A percentile compares a stretch with the other conserved stretches of the same genome.
phyloP scores from a whole-genome alignment of 208 protist species.

The Leishmania braziliensis region DNA sequence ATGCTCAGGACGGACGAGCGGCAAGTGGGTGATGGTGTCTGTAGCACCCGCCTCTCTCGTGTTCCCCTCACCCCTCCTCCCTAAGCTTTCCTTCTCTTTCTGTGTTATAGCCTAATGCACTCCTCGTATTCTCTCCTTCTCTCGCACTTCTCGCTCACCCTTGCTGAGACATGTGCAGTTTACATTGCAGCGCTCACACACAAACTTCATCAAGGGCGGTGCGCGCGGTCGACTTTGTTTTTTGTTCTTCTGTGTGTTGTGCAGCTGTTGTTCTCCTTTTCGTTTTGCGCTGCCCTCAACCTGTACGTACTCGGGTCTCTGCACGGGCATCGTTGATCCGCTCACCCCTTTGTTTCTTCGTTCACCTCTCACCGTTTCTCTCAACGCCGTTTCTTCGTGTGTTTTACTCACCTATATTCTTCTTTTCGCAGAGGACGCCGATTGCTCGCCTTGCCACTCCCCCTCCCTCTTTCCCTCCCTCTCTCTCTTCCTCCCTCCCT shows the following conservation, averaged over 20 bases:
- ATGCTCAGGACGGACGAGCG: slow-evolving; percentile 16
- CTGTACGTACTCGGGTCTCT: slow-evolving; percentile 9
- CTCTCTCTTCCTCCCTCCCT: neutral
- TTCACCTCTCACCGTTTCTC: neutral
- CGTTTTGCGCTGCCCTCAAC: neutral
- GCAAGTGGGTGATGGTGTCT: neutral
- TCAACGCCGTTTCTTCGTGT: neutral
- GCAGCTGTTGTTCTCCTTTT: neutral
- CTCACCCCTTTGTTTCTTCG: neutral
- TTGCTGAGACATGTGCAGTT: neutral
- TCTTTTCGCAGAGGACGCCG: neutral
- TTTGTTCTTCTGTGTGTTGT: slow-evolving; percentile 6
- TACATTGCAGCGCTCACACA: neutral
- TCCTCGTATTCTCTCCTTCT: slow-evolving; percentile 3
- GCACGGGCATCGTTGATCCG: neutral
- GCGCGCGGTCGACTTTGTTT: neutral
- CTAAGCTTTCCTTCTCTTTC: slow-evolving; percentile 4
- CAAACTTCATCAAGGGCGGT: neutral
- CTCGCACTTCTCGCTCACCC: neutral
- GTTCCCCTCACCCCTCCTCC: no score
- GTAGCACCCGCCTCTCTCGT: no score
- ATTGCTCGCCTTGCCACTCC: neutral
- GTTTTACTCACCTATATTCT: slow-evolving; percentile 5
- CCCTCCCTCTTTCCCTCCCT: neutral
- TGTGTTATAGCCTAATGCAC: neutral